Percentiles rank a stretch among this genome's conserved stretches.
phyloP scores from a whole-genome alignment of 306 rosid genomes.

The Gynostemma pentaphyllum region DNA sequence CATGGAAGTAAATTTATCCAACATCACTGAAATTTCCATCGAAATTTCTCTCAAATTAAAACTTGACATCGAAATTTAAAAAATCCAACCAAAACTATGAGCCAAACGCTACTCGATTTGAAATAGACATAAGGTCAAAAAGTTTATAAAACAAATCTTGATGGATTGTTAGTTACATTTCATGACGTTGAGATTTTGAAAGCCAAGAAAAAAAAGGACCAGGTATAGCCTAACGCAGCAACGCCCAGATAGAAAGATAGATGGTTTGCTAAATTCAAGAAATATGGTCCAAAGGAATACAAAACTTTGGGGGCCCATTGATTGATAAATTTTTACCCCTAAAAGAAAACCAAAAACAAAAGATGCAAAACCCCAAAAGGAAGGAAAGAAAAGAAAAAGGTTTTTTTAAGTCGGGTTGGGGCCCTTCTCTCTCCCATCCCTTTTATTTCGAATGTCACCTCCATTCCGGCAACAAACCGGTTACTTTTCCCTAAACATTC shows the following conservation, averaged over 20 bases:
- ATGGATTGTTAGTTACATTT: no score
- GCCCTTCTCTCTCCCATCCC: no score
- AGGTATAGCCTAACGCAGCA: not conserved
- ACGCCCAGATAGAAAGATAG: not conserved
- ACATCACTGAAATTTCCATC: no score
- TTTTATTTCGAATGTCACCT: conserved; percentile 17
- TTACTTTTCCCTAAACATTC: not conserved
- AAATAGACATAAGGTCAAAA: no score
- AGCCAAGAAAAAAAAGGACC: not conserved
- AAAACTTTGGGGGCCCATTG: not conserved
- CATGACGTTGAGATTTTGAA: no score
- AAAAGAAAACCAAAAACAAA: not conserved
- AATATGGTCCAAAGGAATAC: conserved; percentile 6
- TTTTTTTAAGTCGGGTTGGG: not conserved
- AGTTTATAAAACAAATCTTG: no score
- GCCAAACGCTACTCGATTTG: no score
- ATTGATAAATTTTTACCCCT: not conserved
- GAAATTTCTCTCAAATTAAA: no score
- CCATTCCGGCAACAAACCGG: conserved; percentile 12
- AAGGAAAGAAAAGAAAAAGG: not conserved
- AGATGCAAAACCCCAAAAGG: not conserved
- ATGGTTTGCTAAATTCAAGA: conserved; percentile 6
- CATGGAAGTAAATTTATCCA: no score
- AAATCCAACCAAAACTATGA: no score
- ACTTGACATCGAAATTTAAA: no score